Evolutionary conservation across 2,329 filamentous ascomycete species (phyloP).

Genomic region (Microcyclospora pomicola): DNA sequence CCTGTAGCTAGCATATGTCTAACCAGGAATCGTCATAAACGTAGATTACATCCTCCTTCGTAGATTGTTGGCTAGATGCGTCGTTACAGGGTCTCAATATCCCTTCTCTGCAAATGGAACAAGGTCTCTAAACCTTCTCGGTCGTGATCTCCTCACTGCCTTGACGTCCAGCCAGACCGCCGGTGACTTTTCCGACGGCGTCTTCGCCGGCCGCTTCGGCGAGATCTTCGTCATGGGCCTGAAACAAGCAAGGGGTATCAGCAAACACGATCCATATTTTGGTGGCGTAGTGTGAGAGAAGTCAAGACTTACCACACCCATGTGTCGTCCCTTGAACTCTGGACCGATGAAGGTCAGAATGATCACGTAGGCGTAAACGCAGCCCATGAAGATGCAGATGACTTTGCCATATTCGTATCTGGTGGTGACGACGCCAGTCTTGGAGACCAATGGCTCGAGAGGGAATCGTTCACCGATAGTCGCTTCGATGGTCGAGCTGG

Average conservation of each 20-base stretch:
- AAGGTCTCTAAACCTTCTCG: too few relatives aligned
- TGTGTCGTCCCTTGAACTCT: conserved; percentile 28
- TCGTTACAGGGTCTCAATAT: too few relatives aligned
- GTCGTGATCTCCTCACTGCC: too few relatives aligned
- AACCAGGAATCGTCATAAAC: too few relatives aligned
- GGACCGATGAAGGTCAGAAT: conserved; percentile 50
- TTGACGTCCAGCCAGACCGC: background rate
- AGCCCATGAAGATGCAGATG: conserved; percentile 56
- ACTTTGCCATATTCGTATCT: conserved; percentile 31
- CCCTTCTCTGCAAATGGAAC: too few relatives aligned
- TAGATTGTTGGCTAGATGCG: too few relatives aligned
- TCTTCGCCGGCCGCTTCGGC: conserved; percentile 15
- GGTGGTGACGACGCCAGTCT: conserved; percentile 22
- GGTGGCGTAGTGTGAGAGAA: background rate
- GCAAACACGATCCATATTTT: background rate
- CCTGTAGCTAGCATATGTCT: too few relatives aligned
- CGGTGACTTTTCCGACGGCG: conserved; percentile 3
- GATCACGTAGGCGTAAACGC: conserved; percentile 54
- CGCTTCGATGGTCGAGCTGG: conserved; percentile 30
- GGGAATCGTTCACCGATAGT: conserved; percentile 30
- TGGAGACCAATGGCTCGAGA: conserved; percentile 26
- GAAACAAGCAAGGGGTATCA: conserved; percentile 9
- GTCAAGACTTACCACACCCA: conserved; percentile 9
- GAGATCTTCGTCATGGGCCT: conserved; percentile 17
- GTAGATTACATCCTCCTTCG: too few relatives aligned